Conservation (phyloP, 352 stramenopile species). For the Pythium sp. region DNA sequence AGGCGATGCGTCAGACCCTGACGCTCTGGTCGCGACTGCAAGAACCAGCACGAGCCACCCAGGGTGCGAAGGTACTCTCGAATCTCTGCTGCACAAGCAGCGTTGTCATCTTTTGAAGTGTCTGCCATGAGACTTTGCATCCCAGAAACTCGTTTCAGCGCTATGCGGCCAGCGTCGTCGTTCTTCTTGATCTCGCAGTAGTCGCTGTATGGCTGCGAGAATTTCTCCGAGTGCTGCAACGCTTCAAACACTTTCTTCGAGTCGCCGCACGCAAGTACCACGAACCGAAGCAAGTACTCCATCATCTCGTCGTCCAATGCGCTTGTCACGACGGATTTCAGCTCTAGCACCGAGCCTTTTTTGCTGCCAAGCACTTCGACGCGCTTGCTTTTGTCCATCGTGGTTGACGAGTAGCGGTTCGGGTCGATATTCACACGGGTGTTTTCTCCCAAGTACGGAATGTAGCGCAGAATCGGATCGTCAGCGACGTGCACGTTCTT, state of each 20-base stretch:
- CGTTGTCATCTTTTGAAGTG: not conserved
- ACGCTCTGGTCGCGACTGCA: constrained; percentile 20
- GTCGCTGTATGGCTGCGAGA: constrained; percentile 40
- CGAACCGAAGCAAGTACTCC: constrained; percentile 56
- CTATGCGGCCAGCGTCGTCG: constrained; percentile 20
- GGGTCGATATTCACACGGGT: constrained; percentile 53
- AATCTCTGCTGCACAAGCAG: constrained; percentile 1
- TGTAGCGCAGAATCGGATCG: constrained; percentile 80
- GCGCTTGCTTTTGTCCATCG: constrained; percentile 50
- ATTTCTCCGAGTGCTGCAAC: constrained; percentile 25
- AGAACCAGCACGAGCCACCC: constrained; percentile 29
- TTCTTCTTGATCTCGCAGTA: constrained; percentile 48
- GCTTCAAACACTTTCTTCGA: constrained; percentile 47
- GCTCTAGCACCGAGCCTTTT: constrained; percentile 17
- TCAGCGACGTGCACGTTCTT: constrained; percentile 79
- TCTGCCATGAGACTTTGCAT: constrained; percentile 24
- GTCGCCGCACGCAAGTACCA: constrained; percentile 44
- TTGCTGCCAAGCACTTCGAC: constrained; percentile 39
- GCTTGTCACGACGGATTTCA: constrained; percentile 35
- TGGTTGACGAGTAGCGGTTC: constrained; percentile 56
- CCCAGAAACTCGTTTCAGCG: constrained; percentile 25
- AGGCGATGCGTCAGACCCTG: constrained; percentile 28
- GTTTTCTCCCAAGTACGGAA: constrained; percentile 88
- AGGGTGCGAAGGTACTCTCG: constrained; percentile 14
- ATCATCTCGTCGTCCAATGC: constrained; percentile 55